Base-by-base conservation (phyloP, 768 basidiomycete genomes). In the Mycena capillaripes region DNA sequence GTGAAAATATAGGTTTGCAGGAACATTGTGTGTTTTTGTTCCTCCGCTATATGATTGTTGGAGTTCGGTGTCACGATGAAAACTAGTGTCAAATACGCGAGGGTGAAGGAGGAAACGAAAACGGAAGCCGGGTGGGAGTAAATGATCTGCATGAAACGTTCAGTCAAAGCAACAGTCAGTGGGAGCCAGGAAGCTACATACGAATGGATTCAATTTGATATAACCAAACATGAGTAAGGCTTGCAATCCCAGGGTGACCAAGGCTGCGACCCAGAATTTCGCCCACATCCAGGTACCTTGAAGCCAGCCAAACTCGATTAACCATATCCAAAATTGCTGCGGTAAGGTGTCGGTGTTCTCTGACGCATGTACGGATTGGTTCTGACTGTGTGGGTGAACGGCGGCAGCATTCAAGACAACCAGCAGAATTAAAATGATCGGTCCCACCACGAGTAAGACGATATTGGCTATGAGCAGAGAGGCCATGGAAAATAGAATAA, bases 221-320 rank as follows among this genome's bases (percentile, higher is more conserved):
- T 87, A 91, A 4, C 84, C 84, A 55, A 83, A 77, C 3, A 89
- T 83, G 9, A 94, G 81, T 2, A 84, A 82, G 3, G 79, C 82
- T 72, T 93, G 89, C 3, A 88, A 73, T 9, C 80, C 86, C 4
- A 86, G 73, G 2, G 85, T 82, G 16, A 90, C 74, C 11, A 85
- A 53, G 40, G 93, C 75, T 1, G 90, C 86, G 0, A 91, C 74
- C 89, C 92, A 94, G 76, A 95, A 92, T 67, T 89, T 89, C 27
- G 84, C 81, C 81, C 90, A 90, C 50, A 81, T 83, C 84, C 89
- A 88, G 10, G 86, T 73, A 0, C 72, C 77, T 56, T 77, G 75
- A 16, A 84, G 50, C 69, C 78, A 80, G 53, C 70, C 75, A 21
- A 81, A 69, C 23, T 64, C 66, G 48, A 76, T 81, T 46, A 82